Percentiles rank a stretch among this genome's conserved stretches.
Conservation (phyloP, 169 alveolate species). For the Eimeria nieschulzi region DNA sequence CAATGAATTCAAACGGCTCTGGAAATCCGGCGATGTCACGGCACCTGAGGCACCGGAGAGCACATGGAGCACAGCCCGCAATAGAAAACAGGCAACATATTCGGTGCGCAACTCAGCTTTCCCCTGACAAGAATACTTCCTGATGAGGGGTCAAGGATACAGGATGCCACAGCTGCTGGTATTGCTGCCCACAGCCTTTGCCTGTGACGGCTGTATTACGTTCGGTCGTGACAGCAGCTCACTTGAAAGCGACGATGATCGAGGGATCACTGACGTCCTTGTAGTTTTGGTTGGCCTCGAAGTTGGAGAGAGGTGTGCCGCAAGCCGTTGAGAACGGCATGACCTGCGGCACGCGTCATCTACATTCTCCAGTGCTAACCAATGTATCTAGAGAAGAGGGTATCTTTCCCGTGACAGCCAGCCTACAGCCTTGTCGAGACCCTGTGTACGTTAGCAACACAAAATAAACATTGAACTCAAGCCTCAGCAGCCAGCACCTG, state of each 20-base stretch:
- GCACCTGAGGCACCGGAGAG: conserved; percentile 2
- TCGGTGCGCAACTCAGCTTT: not conserved
- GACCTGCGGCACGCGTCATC: conserved; percentile 78
- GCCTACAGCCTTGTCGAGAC: not conserved
- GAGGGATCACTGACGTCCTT: conserved; percentile 97
- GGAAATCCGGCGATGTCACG: not conserved
- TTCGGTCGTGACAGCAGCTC: not conserved
- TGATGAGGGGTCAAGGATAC: not conserved
- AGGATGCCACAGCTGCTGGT: not conserved
- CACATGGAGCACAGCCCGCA: too few relatives aligned
- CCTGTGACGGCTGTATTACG: not conserved
- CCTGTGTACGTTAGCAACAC: not conserved
- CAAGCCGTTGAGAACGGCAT: conserved; percentile 99
- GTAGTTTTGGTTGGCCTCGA: conserved; percentile 97
- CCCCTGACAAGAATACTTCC: not conserved
- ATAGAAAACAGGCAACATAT: too few relatives aligned
- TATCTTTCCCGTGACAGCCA: not conserved
- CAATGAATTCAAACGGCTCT: conserved; percentile 54
- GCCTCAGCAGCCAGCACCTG: too few relatives aligned
- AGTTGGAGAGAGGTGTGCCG: conserved; percentile 97
- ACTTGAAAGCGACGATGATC: conserved; percentile 93
- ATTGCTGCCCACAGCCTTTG: not conserved
- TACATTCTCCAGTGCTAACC: not conserved
- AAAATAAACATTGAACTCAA: not conserved
- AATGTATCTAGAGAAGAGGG: not conserved